phyloP scores from a whole-genome alignment of 805 yeast genomes.

The Scheffersomyces amazonensis region DNA sequence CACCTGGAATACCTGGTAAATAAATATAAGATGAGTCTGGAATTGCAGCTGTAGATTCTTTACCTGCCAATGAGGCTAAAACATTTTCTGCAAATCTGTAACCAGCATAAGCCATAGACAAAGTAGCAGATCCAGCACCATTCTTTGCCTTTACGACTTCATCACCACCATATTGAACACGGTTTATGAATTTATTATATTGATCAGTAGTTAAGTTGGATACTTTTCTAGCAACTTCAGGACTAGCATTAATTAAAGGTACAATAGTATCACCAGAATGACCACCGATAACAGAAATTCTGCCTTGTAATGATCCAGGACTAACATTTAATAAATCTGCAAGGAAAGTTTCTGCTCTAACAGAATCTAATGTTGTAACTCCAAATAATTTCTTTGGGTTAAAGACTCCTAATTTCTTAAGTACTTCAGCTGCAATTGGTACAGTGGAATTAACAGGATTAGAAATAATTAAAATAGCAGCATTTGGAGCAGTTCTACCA shows the following conservation, averaged over 20 bases:
- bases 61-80: constrained; percentile 27
- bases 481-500: constrained; percentile 37
- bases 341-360: constrained; percentile 45
- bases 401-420: constrained; percentile 44
- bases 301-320: constrained; percentile 34
- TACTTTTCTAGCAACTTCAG: constrained; percentile 12
- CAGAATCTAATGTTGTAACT: constrained; percentile 45
- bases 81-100: constrained; percentile 67
- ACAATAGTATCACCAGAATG: constrained; percentile 48
- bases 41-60: constrained; percentile 13
- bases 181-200: constrained; percentile 31
- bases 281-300: constrained; percentile 43
- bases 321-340: constrained; percentile 31
- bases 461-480: constrained; percentile 43
- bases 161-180: constrained; percentile 76
- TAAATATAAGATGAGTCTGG: constrained; percentile 52
- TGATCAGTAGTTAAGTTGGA: constrained; percentile 8
- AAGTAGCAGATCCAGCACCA: constrained; percentile 92
- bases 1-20: constrained; percentile 53
- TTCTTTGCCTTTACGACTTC: constrained; percentile 94
- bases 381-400: constrained; percentile 45
- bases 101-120: constrained; percentile 95
- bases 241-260: constrained; percentile 27
- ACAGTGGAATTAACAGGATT: constrained; percentile 48
- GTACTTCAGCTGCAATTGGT: constrained; percentile 47